Conservation (phyloP, 164 flowering plant species). For the Tetracentron sinense region DNA sequence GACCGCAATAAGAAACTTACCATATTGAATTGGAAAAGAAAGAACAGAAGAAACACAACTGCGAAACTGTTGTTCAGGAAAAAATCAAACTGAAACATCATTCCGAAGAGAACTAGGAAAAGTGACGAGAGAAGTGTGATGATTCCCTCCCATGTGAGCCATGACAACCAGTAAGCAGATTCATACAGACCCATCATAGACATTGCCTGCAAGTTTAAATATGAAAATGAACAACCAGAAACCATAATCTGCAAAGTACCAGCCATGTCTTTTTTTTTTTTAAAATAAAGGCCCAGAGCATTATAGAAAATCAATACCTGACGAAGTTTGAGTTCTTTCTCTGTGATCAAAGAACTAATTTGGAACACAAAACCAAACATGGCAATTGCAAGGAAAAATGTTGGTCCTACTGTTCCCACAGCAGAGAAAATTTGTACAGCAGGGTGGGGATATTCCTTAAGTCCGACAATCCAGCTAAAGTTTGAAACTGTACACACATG, state of each 20-base stretch:
- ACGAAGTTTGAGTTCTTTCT: constrained; percentile 95
- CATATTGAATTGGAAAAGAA: constrained; percentile 92
- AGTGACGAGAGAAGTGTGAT: constrained; percentile 62
- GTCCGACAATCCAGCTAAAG: constrained; percentile 72
- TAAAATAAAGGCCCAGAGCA: background rate
- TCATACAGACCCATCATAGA: constrained; percentile 94
- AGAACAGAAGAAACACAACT: constrained; percentile 72
- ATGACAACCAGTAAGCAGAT: constrained; percentile 93
- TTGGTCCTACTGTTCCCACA: constrained; percentile 50
- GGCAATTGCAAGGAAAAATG: constrained; percentile 86
- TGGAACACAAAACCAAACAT: constrained; percentile 94
- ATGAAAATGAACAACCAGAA: background rate
- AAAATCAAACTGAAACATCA: constrained; percentile 90
- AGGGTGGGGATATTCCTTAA: constrained; percentile 69
- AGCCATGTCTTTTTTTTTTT: background rate
- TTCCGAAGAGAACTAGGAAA: constrained; percentile 75
- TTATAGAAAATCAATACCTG: constrained; percentile 51
- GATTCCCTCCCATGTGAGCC: constrained; percentile 89
- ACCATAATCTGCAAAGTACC: too few species aligned
- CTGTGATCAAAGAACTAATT: constrained; percentile 65
- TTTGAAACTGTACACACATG: constrained; percentile 50
- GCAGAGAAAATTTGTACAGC: constrained; percentile 30
- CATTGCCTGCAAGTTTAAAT: constrained; percentile 64
- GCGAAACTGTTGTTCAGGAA: constrained; percentile 82
- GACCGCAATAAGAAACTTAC: constrained; percentile 39